Evolutionary conservation across 768 basidiomycete genomes (phyloP), one percentile per base, ranked within the genome.

Genomic region (Fomitopsis pulvina): DNA sequence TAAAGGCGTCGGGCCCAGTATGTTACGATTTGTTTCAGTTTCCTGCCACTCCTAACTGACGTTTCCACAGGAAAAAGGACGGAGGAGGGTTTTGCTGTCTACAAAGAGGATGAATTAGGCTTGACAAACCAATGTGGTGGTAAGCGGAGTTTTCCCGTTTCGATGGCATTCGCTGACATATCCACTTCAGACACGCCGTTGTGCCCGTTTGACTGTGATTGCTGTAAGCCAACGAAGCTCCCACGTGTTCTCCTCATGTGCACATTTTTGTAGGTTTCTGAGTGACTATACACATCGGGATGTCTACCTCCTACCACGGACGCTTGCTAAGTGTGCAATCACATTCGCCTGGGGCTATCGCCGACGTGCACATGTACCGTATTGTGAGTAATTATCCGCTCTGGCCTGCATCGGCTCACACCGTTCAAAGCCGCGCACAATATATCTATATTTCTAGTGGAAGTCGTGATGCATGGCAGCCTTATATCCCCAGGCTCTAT

Each of bases 171-270:
- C 41, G 41, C 52, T 25, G 20, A 50, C 41, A 20, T 14, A 12
- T 8, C 25, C 6, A 38, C 2, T 41, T 27, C 66, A 92, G 90
- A 87, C 64, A 91, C 90, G 0, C 78, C 86, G 2, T 65, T 87
- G 34, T 92, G 90, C 69, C 91, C 91, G 5, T 92, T 92, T 61
- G 91, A 92, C 63, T 92, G 91, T 65, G 74, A 87, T 30, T 92
- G 91, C 59, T 92, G 91, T 90, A 59, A 68, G 87, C 72, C 14
- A 25, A 32, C n/a, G n/a, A n/a, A n/a, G n/a, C n/a, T n/a, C n/a
- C n/a, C n/a, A n/a, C n/a, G n/a, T n/a, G n/a, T n/a, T n/a, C n/a
- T n/a, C n/a, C n/a, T n/a, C n/a, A n/a, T n/a, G n/a, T n/a, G n/a
- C n/a, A n/a, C n/a, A n/a, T n/a, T n/a, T n/a, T n/a, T n/a, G n/a